Base-by-base conservation (phyloP, 192 early-diverging fungal species). In the Coemansia furcata region DNA sequence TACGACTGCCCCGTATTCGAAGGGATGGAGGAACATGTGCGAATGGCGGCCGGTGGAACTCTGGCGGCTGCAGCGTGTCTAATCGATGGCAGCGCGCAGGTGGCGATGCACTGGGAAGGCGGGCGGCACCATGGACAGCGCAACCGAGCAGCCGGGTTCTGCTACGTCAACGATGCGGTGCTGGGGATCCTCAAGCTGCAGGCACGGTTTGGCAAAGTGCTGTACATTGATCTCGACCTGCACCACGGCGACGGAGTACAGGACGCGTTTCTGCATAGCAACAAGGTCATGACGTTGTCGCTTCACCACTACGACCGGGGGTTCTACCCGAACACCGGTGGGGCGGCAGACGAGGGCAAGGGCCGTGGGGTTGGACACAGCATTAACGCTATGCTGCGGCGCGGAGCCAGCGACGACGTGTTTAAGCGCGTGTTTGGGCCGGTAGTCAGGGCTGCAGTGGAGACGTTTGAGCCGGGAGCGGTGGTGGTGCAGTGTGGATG, bases 241-340 rank as follows among this genome's bases (percentile, higher is more conserved):
- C 98, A 99, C 74, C 98, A 99, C 73, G 96, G 96, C 12, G 96
- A 98, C 77, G 98, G 96, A 30, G 98, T 99, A 29, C 93, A 98
- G 80, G 92, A 94, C 71, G 98, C 98, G 2, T 99, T 99, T 76
- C 91, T 91, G 64, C 77, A 88, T 15, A 97, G 95, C 32, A 91
- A 93, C 69, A 85, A 90, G 36, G 96, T 98, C 17, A 96, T 94
- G 92, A 99, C 98, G 5, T 89, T 98, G 6, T 96, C 94, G 5
- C 90, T 98, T 73, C 98, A 99, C 78, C 96, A 96, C 81, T 90
- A 95, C 73, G 93, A 91, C 38, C 87, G 85, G 32, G 95, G 96
- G 43, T 99, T 90, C 74, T 99, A 96, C 67, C 98, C 98, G 6
- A 87, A 90, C 62, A 97, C 93, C 15, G 97, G 97, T 33, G 75